Evolutionary conservation across 495 filamentous ascomycete species (phyloP).

Genomic region (Aspergillus wentii): DNA sequence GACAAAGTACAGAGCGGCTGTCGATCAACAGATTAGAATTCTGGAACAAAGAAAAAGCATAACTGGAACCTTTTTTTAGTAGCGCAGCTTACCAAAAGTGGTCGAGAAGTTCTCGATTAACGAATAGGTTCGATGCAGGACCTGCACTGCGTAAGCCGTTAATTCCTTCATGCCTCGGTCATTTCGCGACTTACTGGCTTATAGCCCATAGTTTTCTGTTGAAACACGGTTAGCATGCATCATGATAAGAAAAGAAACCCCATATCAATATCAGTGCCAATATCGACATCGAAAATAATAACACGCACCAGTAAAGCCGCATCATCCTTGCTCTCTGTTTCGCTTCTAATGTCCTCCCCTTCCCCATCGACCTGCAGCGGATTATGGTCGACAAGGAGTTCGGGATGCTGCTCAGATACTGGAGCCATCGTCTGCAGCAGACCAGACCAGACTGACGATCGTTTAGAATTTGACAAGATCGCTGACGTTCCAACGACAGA

Average conservation of each 20-base stretch:
- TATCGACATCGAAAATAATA: not conserved
- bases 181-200: conserved; percentile 34
- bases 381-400: conserved; percentile 21
- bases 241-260: not conserved
- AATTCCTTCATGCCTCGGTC: not conserved
- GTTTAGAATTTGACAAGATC: no score
- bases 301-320: conserved; percentile 37
- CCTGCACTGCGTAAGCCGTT: conserved; percentile 20
- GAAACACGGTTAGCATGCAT: conserved; percentile 12
- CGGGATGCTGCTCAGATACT: conserved; percentile 19
- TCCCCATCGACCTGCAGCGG: conserved; percentile 20
- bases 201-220: conserved; percentile 43
- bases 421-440: no score
- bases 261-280: not conserved
- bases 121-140: conserved; percentile 42
- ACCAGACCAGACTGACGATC: no score
- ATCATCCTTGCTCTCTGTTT: conserved; percentile 35
- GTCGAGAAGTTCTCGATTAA: conserved; percentile 52
- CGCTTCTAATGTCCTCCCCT: conserved; percentile 15
- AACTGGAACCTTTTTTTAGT: no score
- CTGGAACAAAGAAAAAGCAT: no score
- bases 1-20: conserved; percentile 53
- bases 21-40: conserved; percentile 1
- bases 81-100: conserved; percentile 49
- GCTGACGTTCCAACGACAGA: no score